Percentiles rank a stretch among this genome's conserved stretches.
Conservation (phyloP, 2,329 filamentous ascomycete genomes). For the Mycosphaerella arachidis region DNA sequence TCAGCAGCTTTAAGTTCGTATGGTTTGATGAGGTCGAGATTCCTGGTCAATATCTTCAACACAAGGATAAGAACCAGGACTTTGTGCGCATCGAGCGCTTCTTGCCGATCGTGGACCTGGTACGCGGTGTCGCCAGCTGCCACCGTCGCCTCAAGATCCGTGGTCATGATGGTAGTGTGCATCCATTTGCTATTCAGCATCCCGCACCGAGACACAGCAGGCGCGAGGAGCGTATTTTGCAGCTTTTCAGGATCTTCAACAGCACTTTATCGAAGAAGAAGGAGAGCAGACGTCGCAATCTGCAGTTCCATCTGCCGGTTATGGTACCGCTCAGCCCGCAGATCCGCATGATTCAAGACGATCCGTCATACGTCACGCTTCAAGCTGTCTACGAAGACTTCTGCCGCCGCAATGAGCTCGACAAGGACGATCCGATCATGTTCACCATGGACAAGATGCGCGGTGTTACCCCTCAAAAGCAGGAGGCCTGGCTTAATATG, state of each 20-base stretch:
- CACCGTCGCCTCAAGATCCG: slow-evolving; percentile 92
- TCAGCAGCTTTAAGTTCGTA: slow-evolving; percentile 94
- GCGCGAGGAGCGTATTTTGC: slow-evolving; percentile 88
- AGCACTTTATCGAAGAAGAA: slow-evolving; percentile 87
- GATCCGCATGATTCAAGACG: slow-evolving; percentile 92
- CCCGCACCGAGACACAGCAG: slow-evolving; percentile 88
- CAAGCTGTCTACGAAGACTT: slow-evolving; percentile 97
- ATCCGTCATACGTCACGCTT: slow-evolving; percentile 86
- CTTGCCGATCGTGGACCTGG: slow-evolving; percentile 87
- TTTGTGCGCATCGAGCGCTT: slow-evolving; percentile 97
- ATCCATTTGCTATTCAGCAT: slow-evolving; percentile 94
- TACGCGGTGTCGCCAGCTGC: slow-evolving; percentile 84
- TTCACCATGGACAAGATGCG: slow-evolving; percentile 95
- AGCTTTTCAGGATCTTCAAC: slow-evolving; percentile 97
- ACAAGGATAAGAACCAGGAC: slow-evolving; percentile 98
- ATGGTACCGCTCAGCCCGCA: slow-evolving; percentile 95
- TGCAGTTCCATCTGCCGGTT: slow-evolving; percentile 92
- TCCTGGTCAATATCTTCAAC: slow-evolving; percentile 91
- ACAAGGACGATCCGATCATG: slow-evolving; percentile 91
- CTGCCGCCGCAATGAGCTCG: slow-evolving; percentile 77
- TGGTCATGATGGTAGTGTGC: slow-evolving; percentile 94
- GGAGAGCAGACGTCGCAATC: slow-evolving; percentile 84
- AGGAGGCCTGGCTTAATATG: slow-evolving; percentile 47
- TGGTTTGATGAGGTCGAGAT: slow-evolving; percentile 99
- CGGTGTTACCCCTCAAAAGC: slow-evolving; percentile 59